Percentiles rank a stretch among this genome's conserved stretches.
Evolutionary conservation across 176 grass and related monocot genomes (phyloP).

Genomic region (Lolium multiflorum): DNA sequence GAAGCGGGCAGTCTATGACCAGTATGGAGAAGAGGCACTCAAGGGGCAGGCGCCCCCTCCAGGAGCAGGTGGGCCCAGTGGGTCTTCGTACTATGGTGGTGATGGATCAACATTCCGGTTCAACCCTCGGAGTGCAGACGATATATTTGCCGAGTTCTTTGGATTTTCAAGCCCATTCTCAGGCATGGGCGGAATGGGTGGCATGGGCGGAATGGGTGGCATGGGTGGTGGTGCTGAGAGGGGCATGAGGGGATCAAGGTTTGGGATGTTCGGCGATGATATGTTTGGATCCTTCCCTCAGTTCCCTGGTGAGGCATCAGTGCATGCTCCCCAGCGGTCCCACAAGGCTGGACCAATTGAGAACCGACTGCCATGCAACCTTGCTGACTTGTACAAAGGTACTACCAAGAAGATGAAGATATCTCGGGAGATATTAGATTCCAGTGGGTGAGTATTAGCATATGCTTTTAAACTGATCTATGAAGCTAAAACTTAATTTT

Average conservation of each 20-base stretch:
- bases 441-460: conserved; percentile 56
- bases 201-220: no score
- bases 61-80: conserved; percentile 55
- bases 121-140: conserved; percentile 72
- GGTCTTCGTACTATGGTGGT: conserved; percentile 49
- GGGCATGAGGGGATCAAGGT: conserved; percentile 45
- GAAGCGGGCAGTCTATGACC: conserved; percentile 76
- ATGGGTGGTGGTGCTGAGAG: conserved; percentile 45
- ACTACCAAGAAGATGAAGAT: conserved; percentile 93
- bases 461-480: background rate
- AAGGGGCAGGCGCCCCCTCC: conserved; percentile 69
- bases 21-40: conserved; percentile 81
- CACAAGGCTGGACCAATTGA: conserved; percentile 67
- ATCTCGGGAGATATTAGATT: conserved; percentile 77
- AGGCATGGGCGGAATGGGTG: conserved; percentile 55
- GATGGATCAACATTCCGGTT: conserved; percentile 59
- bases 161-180: conserved; percentile 65
- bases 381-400: conserved; percentile 86
- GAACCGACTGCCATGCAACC: conserved; percentile 66
- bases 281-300: conserved; percentile 50
- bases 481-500: conserved; percentile 3
- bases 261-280: conserved; percentile 64
- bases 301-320: conserved; percentile 56
- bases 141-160: conserved; percentile 91
- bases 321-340: conserved; percentile 45